Percentiles rank a stretch among this genome's conserved stretches.
Conservation (phyloP, 495 filamentous ascomycete species). For the Pyrenula aspistea region DNA sequence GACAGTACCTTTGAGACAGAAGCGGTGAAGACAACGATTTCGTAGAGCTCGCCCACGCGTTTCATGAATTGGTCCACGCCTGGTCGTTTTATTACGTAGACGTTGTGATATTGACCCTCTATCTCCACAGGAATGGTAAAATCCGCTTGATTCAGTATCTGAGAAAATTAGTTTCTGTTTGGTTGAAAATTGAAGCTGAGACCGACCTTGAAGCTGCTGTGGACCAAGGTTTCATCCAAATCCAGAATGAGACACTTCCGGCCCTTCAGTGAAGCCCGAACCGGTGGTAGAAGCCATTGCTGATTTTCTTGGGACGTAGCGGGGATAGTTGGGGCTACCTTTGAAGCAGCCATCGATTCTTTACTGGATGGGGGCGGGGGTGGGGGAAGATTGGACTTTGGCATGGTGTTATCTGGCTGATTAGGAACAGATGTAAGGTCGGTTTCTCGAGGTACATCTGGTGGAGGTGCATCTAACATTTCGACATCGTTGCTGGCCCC, state of each 20-base stretch:
- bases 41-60: constrained; percentile 91
- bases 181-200: background rate
- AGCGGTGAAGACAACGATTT: constrained; percentile 97
- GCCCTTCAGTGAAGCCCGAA: constrained; percentile 63
- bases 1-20: constrained; percentile 90
- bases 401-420: constrained; percentile 21
- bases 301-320: constrained; percentile 34
- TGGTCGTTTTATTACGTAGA: constrained; percentile 97
- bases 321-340: constrained; percentile 18
- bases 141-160: constrained; percentile 97
- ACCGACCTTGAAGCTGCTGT: constrained; percentile 95
- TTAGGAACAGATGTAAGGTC: background rate
- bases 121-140: constrained; percentile 99
- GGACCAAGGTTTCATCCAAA: constrained; percentile 95
- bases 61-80: constrained; percentile 99
- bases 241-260: constrained; percentile 94
- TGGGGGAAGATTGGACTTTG: constrained; percentile 37
- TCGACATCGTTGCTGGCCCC: constrained; percentile 46
- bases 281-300: constrained; percentile 69
- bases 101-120: constrained; percentile 97
- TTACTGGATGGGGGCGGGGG: constrained; percentile 46
- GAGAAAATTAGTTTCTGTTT: constrained; percentile 14
- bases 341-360: constrained; percentile 16
- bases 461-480: constrained; percentile 43
- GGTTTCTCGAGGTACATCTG: constrained; percentile 6